Percentiles rank a stretch among this genome's conserved stretches.
Conservation (phyloP, 495 filamentous ascomycete species). For the Usnea hakonensis region DNA sequence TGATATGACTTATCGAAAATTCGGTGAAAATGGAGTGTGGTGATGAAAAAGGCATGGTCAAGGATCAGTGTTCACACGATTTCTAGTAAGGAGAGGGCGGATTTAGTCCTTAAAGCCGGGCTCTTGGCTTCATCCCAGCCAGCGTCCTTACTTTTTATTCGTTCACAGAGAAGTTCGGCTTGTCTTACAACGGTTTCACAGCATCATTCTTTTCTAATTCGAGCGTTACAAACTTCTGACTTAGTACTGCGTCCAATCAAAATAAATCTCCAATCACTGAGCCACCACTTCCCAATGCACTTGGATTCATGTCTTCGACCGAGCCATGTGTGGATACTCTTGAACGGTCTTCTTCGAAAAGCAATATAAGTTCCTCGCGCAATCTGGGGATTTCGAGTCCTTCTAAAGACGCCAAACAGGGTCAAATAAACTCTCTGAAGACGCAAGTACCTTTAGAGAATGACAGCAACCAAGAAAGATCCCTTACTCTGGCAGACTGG, state of each 20-base stretch:
- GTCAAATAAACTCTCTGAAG: neutral
- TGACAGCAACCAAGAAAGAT: neutral
- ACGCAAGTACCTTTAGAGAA: neutral
- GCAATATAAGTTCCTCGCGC: neutral
- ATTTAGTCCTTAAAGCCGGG: neutral
- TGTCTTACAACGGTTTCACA: neutral
- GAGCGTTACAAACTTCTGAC: neutral
- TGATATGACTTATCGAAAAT: neutral
- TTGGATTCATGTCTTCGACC: constrained; percentile 9
- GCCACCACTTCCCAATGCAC: neutral
- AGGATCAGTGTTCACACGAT: too few relatives aligned
- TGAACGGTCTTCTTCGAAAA: neutral
- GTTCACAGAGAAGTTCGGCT: neutral
- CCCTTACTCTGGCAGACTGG: neutral
- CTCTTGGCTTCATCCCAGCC: neutral
- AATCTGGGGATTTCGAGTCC: neutral
- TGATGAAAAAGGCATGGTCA: too few relatives aligned
- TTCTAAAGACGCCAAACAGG: neutral
- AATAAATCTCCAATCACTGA: neutral
- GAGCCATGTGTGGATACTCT: neutral
- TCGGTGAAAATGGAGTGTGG: too few relatives aligned
- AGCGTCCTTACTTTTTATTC: neutral
- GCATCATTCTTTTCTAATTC: neutral
- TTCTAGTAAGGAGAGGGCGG: neutral
- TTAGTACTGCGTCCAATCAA: neutral